A percentile compares a stretch with the other conserved stretches of the same genome.
Evolutionary conservation across 1,139 yeast genomes (phyloP).

Genomic region (Sugiyamaella pinicola): DNA sequence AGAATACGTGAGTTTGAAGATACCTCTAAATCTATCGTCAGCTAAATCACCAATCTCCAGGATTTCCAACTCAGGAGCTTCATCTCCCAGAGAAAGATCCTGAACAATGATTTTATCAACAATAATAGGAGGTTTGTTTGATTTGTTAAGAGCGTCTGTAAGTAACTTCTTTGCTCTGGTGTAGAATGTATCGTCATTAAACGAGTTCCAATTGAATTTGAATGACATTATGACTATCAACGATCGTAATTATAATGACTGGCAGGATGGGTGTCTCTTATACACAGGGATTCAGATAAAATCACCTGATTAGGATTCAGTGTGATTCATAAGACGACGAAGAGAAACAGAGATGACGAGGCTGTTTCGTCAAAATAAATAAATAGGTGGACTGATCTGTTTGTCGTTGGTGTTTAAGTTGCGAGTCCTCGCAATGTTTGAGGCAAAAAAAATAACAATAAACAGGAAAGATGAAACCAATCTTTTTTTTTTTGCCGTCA

Average conservation of each 20-base stretch:
- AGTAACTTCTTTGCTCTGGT: constrained; percentile 68
- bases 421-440: too few species aligned
- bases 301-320: too few species aligned
- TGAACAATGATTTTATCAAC: constrained; percentile 74
- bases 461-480: neutral
- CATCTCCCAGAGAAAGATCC: constrained; percentile 75
- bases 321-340: too few species aligned
- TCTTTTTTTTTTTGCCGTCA: neutral
- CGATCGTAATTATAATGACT: too few species aligned
- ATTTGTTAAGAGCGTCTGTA: constrained; percentile 72
- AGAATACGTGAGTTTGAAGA: constrained; percentile 74
- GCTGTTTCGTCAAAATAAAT: too few species aligned
- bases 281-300: neutral
- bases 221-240: constrained; percentile 79
- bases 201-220: constrained; percentile 76
- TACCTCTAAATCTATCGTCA: constrained; percentile 78
- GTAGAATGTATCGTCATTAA: constrained; percentile 68
- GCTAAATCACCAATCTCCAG: constrained; percentile 86
- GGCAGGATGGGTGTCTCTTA: neutral
- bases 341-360: too few species aligned
- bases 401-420: neutral
- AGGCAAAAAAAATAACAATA: neutral
- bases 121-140: constrained; percentile 74
- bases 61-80: constrained; percentile 76
- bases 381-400: neutral